Base-by-base conservation (phyloP, 2,329 filamentous ascomycete species). In the Septoria petroselini region DNA sequence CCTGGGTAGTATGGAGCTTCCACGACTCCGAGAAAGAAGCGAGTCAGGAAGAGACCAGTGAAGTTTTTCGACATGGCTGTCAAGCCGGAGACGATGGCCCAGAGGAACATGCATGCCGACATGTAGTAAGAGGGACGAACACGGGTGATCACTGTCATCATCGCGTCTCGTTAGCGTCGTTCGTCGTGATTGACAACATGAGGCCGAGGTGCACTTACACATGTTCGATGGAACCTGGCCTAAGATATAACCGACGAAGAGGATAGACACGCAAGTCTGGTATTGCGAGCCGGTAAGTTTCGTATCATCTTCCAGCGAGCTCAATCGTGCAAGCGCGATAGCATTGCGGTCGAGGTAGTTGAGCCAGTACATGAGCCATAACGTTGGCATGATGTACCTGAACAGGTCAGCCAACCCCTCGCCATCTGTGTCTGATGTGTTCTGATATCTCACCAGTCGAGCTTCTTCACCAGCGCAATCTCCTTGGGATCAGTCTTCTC, bases 161-260 rank as follows among this genome's bases (percentile, higher is more conserved):
- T 27, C 23, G 23, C 23, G 23, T 27, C 23, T n/a, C 12, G 27
- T n/a, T 4, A 8, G 30, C 12, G 15, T 15, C 12, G 7, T 3
- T n/a, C n/a, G n/a, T n/a, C n/a, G n/a, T n/a, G n/a, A n/a, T n/a
- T n/a, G n/a, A n/a, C n/a, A n/a, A n/a, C n/a, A n/a, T n/a, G n/a
- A n/a, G n/a, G n/a, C n/a, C n/a, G 23, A 27, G 23, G 75, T 65
- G 43, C 75, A 27, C 23, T 27, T 27, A 27, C 23, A 62, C 71
- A 76, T 73, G 57, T 74, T 74, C 37, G 70, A 68, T 3, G 61
- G 58, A 19, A 65, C 65, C 33, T 74, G 73, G 15, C 69, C 70
- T 8, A 73, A 63, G 35, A 76, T 70, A 61, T 62, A 64, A 12
- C 59, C 68, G 42, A 70, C 52, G 37, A 60, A 58, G 29, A 70